Evolutionary conservation across 805 yeast genomes (phyloP).

Genomic region (Hanseniaspora lindneri): DNA sequence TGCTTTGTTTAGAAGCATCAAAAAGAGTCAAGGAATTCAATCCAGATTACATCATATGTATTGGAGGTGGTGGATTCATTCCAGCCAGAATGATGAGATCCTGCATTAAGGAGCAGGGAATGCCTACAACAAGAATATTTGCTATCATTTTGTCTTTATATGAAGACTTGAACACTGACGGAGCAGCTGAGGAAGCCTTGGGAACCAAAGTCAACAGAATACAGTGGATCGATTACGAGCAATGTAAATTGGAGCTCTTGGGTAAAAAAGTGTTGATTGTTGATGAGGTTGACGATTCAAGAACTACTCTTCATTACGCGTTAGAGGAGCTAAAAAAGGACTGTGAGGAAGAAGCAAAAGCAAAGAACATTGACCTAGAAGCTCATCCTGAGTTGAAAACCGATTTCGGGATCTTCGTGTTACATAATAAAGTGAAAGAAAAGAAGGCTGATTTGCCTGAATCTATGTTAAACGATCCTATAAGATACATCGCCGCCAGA

Average conservation of each 20-base stretch:
- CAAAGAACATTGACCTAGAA: conserved; percentile 35
- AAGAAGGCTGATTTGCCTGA: conserved; percentile 63
- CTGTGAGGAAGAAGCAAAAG: conserved; percentile 48
- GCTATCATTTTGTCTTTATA: conserved; percentile 87
- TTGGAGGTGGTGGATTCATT: conserved; percentile 96
- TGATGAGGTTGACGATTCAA: conserved; percentile 78
- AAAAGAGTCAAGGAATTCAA: conserved; percentile 55
- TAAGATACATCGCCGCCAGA: conserved; percentile 58
- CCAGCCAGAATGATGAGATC: conserved; percentile 95
- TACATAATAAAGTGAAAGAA: conserved; percentile 63
- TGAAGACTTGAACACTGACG: conserved; percentile 61
- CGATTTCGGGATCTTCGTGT: conserved; percentile 61
- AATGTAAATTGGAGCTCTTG: conserved; percentile 45
- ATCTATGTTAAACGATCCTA: conserved; percentile 45
- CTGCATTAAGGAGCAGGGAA: conserved; percentile 75
- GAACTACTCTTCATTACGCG: conserved; percentile 75
- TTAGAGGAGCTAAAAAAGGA: conserved; percentile 63
- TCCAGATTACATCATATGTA: conserved; percentile 86
- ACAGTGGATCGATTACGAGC: conserved; percentile 72
- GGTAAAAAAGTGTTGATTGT: conserved; percentile 64
- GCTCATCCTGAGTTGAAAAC: conserved; percentile 39
- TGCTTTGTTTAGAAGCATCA: conserved; percentile 53
- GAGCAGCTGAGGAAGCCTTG: conserved; percentile 43
- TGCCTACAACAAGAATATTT: conserved; percentile 83
- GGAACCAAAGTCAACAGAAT: conserved; percentile 64